Conservation (phyloP, 2,329 filamentous ascomycete species). For the Beauveria medogensis region DNA sequence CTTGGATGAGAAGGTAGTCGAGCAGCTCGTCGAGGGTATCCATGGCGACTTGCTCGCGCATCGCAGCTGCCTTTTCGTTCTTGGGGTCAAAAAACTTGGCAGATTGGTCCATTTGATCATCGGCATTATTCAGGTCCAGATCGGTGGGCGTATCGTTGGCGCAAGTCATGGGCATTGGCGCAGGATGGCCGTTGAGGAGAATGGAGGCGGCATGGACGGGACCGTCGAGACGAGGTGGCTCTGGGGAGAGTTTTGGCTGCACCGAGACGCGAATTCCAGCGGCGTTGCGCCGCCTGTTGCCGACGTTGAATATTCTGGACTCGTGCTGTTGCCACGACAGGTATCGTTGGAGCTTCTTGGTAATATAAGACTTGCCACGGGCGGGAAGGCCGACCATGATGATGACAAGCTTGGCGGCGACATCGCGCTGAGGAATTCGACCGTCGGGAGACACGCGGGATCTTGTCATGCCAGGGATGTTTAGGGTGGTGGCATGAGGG, state of each 20-base stretch:
- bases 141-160: slow-evolving; percentile 30
- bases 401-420: slow-evolving; percentile 93
- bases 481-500: slow-evolving; percentile 84
- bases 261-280: slow-evolving; percentile 47
- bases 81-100: slow-evolving; percentile 90
- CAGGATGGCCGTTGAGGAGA: slow-evolving; percentile 45
- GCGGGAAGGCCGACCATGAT: slow-evolving; percentile 97
- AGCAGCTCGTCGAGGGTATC: slow-evolving; percentile 87
- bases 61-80: slow-evolving; percentile 71
- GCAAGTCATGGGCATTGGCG: slow-evolving; percentile 24
- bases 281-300: slow-evolving; percentile 76
- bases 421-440: slow-evolving; percentile 84
- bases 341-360: slow-evolving; percentile 93
- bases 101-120: slow-evolving; percentile 62
- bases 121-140: slow-evolving; percentile 26
- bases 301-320: slow-evolving; percentile 94
- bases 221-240: slow-evolving; percentile 32
- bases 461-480: slow-evolving; percentile 92
- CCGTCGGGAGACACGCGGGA: slow-evolving; percentile 95
- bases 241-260: slow-evolving; percentile 24
- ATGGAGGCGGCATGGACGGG: slow-evolving; percentile 48
- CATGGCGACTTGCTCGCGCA: slow-evolving; percentile 86
- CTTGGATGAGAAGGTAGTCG: slow-evolving; percentile 74
- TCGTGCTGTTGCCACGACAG: slow-evolving; percentile 97
- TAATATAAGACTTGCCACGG: slow-evolving; percentile 96